phyloP scores from a whole-genome alignment of 2,329 filamentous ascomycete species.

The Falciphora oryzae region DNA sequence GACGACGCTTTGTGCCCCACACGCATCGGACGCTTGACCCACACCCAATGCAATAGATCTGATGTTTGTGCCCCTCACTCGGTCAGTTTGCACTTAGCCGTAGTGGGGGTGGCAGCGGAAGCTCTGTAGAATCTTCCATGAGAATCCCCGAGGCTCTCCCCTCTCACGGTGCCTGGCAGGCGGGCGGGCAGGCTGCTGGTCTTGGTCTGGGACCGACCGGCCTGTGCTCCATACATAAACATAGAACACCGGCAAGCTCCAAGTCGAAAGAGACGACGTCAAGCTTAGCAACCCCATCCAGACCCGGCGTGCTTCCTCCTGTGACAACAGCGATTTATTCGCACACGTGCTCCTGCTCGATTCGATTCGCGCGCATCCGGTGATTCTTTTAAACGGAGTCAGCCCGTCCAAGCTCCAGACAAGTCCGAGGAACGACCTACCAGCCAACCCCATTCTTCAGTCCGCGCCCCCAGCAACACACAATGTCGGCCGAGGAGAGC shows the following conservation, averaged over 20 bases:
- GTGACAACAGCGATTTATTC: neutral
- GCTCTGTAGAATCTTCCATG: conserved; percentile 3
- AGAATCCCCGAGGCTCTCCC: conserved; percentile 3
- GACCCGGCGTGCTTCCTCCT: neutral
- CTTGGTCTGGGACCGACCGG: neutral
- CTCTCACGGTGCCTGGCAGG: neutral
- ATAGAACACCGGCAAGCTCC: neutral
- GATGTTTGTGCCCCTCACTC: neutral
- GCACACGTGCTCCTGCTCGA: neutral
- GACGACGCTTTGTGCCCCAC: neutral
- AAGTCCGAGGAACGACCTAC: neutral
- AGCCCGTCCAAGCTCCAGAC: neutral
- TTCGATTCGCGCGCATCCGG: neutral
- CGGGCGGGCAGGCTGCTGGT: neutral
- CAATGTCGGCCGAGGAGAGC: conserved; percentile 36
- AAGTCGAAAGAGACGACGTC: too few species aligned
- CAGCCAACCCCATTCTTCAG: neutral
- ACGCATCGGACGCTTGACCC: neutral
- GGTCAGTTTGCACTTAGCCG: neutral
- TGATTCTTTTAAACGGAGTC: neutral
- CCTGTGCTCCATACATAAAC: neutral
- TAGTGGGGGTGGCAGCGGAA: neutral
- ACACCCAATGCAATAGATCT: neutral
- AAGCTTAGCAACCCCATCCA: too few species aligned
- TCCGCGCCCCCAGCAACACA: conserved; percentile 9